phyloP scores from a whole-genome alignment of 73 alveolate genomes.

The Effrenium voratum region DNA sequence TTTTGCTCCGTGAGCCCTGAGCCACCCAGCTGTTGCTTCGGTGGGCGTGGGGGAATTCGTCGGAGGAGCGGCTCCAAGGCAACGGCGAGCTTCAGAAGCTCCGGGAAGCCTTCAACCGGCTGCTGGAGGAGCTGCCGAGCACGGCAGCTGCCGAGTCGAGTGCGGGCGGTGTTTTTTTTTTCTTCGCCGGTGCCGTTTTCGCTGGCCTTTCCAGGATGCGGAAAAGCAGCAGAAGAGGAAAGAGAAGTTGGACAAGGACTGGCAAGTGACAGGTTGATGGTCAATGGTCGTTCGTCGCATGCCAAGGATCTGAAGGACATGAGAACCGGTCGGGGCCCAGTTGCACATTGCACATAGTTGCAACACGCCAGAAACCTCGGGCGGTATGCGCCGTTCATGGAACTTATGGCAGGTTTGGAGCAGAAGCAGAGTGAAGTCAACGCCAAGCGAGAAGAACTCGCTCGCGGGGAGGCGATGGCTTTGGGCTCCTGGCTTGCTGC shows the following conservation, averaged over 20 bases:
- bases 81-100: conserved; percentile 70
- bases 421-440: conserved; percentile 77
- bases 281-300: neutral
- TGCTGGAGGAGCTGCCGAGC: conserved; percentile 30
- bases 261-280: neutral
- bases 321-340: conserved; percentile 37
- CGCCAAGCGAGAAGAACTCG: conserved; percentile 90
- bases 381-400: too few relatives aligned
- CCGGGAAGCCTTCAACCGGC: conserved; percentile 90
- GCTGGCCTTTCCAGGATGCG: conserved; percentile 16
- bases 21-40: too few relatives aligned
- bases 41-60: too few relatives aligned
- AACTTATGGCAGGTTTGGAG: conserved; percentile 17
- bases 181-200: neutral
- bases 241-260: conserved; percentile 82
- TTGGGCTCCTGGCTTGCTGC: too few relatives aligned
- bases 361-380: too few relatives aligned
- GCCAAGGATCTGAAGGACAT: conserved; percentile 57
- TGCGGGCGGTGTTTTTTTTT: neutral
- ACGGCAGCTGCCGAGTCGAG: neutral
- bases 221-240: conserved; percentile 71
- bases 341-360: neutral
- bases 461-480: conserved; percentile 61
- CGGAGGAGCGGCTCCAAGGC: conserved; percentile 89
- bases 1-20: too few relatives aligned